These are phyloP conservation scores for Telfairia occidentalis DNA, from an alignment of 331 rosid species.

Conservation along the genomic window DNA sequence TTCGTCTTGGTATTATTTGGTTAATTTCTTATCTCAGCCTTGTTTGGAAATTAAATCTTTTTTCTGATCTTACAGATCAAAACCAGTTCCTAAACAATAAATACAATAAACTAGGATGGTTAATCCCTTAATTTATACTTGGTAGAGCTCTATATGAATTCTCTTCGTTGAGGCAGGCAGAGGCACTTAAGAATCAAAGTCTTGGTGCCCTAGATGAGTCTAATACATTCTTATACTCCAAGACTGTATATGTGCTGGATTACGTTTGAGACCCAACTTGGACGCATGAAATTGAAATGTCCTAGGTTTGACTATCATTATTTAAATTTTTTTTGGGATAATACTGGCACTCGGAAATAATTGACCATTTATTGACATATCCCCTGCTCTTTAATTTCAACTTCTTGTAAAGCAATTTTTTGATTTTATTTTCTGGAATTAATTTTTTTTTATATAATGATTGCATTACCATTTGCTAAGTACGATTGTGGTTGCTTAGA, in stretches of 20 bases:
- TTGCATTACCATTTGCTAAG: not conserved
- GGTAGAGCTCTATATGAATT: not conserved
- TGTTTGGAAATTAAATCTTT: not conserved
- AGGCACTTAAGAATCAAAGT: not conserved
- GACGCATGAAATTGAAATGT: not conserved
- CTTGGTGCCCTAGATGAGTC: not conserved
- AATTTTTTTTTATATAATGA: no score
- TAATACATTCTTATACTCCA: not conserved
- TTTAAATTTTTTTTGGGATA: not conserved
- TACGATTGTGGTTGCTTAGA: not conserved
- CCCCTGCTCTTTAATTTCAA: no score
- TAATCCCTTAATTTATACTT: not conserved
- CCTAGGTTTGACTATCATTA: not conserved
- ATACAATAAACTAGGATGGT: not conserved
- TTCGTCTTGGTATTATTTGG: not conserved
- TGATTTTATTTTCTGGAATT: no score
- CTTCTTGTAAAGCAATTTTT: no score
- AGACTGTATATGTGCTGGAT: not conserved
- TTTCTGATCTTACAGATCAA: not conserved
- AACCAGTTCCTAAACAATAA: not conserved
- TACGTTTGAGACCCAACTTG: not conserved
- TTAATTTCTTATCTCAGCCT: not conserved
- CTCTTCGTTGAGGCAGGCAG: not conserved
- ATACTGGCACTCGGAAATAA: not conserved
- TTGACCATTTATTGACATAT: no score